Percentiles rank a stretch among this genome's conserved stretches.
These are phyloP conservation scores for Stentor coeruleus DNA, from an alignment of 73 alveolate species.

Conservation along the genomic window DNA sequence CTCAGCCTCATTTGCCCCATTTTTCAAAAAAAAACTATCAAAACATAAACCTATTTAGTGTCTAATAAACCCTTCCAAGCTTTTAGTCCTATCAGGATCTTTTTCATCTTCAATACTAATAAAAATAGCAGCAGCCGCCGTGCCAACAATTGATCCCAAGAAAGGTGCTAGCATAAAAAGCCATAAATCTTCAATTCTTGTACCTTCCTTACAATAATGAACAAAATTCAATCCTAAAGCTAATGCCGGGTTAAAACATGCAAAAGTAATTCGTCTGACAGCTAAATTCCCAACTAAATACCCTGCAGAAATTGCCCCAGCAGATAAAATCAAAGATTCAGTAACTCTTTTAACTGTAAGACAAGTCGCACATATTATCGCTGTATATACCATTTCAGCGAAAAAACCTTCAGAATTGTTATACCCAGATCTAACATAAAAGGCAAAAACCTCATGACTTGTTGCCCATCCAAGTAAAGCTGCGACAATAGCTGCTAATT, in stretches of 20 bases:
- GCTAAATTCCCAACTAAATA: neutral
- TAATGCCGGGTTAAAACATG: conserved; percentile 18
- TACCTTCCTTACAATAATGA: neutral
- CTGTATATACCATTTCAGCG: conserved; percentile 13
- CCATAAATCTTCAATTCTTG: neutral
- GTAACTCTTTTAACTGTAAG: neutral
- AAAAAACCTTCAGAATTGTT: neutral
- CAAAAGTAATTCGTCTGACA: neutral
- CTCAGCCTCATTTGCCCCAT: too few species aligned
- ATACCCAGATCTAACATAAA: neutral
- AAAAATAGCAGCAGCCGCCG: neutral
- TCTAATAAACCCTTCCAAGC: conserved; percentile 4
- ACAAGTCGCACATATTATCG: conserved; percentile 6
- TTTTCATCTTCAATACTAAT: neutral
- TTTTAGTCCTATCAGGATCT: neutral
- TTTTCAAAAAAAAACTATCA: too few species aligned
- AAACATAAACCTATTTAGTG: too few species aligned
- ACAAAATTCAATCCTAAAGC: neutral
- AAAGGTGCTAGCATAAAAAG: conserved; percentile 11
- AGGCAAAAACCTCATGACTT: neutral
- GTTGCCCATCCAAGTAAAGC: conserved; percentile 12
- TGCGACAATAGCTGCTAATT: neutral
- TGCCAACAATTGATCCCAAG: conserved; percentile 8
- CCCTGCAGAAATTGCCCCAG: neutral
- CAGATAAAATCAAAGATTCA: neutral